Evolutionary conservation across 2,329 filamentous ascomycete species (phyloP).

Genomic region (Colletotrichum navitas): DNA sequence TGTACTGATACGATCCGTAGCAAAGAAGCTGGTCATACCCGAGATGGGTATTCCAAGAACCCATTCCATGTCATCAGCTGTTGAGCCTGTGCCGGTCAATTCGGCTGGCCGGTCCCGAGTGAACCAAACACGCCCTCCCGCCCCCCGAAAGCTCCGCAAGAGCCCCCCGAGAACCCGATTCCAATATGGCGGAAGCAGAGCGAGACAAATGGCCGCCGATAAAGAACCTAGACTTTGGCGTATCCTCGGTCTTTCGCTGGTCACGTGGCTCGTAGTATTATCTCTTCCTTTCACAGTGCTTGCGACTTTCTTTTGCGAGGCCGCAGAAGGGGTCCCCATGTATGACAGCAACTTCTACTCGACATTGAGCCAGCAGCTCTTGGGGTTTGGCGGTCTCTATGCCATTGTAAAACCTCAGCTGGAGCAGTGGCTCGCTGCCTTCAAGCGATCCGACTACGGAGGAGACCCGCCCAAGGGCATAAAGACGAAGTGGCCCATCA

Average conservation of each 20-base stretch:
- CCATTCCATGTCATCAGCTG: not conserved
- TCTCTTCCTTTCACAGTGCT: not conserved
- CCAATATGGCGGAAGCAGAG: not conserved
- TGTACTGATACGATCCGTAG: not conserved
- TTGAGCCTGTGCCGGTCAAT: not conserved
- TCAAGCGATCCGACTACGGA: not conserved
- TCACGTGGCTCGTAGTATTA: not conserved
- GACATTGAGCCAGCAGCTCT: not conserved
- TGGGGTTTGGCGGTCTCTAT: not conserved
- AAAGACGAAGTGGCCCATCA: not conserved
- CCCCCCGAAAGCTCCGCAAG: conserved; percentile 2
- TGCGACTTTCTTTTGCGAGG: not conserved
- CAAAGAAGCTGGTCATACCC: not conserved
- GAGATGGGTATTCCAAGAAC: not conserved
- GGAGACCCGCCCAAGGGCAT: not conserved
- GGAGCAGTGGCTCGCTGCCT: not conserved
- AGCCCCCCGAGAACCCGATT: not conserved
- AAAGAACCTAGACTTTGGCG: not conserved
- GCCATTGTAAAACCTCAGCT: not conserved
- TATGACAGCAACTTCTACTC: conserved; percentile 13
- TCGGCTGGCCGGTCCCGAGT: not conserved
- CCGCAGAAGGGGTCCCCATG: not conserved
- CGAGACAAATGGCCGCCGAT: not conserved
- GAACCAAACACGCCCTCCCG: not conserved
- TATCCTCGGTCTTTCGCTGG: not conserved